These are phyloP conservation scores for Cladosporium colombiae DNA, from an alignment of 2,329 filamentous ascomycete genomes.

Conservation along the genomic window DNA sequence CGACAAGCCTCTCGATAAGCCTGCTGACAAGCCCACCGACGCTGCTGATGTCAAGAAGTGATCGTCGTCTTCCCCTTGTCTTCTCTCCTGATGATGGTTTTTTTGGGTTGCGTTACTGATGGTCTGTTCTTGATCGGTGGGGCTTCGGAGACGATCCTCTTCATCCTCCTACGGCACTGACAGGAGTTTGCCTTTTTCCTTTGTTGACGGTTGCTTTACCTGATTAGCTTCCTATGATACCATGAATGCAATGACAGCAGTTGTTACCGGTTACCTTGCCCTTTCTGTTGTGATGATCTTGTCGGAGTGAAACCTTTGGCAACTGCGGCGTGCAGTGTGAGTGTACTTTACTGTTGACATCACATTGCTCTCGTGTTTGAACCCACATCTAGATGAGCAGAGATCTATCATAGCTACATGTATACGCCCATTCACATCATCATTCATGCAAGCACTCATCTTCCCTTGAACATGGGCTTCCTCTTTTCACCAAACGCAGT, in stretches of 20 bases:
- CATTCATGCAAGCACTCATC: slow-evolving; percentile 35
- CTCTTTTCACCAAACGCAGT: slow-evolving; percentile 79
- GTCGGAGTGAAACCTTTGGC: neutral
- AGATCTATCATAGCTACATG: slow-evolving; percentile 3
- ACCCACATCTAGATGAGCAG: slow-evolving; percentile 3
- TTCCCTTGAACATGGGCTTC: slow-evolving; percentile 66
- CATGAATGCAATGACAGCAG: slow-evolving; percentile 11
- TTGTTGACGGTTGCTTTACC: slow-evolving; percentile 4
- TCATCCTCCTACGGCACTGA: neutral
- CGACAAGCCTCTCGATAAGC: slow-evolving; percentile 3
- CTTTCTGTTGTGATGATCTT: neutral
- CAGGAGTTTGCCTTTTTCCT: slow-evolving; percentile 5
- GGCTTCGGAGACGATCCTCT: neutral
- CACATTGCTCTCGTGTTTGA: neutral
- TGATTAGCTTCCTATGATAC: slow-evolving; percentile 11
- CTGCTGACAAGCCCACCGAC: slow-evolving; percentile 1
- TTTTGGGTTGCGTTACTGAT: slow-evolving; percentile 1
- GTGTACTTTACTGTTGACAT: neutral
- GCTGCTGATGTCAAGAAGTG: slow-evolving; percentile 3
- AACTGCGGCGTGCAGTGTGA: neutral
- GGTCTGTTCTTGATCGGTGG: neutral
- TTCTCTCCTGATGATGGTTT: slow-evolving; percentile 3
- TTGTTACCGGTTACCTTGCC: neutral
- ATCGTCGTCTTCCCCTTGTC: neutral
- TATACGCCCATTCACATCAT: neutral